phyloP scores from a whole-genome alignment of 352 stramenopile species.

The Phytophthora pluvialis region DNA sequence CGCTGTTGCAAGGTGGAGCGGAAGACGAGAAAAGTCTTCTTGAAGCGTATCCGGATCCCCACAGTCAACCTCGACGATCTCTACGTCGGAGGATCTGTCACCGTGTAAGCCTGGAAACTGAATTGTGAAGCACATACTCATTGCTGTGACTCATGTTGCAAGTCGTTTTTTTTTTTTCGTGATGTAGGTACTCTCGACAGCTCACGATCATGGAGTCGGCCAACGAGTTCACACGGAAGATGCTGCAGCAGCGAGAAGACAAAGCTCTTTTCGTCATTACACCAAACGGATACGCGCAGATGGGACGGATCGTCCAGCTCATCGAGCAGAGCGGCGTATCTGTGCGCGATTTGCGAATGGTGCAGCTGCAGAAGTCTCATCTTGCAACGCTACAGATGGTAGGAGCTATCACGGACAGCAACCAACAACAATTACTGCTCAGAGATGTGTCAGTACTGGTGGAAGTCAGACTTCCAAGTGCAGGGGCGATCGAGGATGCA shows the following conservation, averaged over 20 bases:
- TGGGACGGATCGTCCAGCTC: constrained; percentile 53
- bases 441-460: constrained; percentile 60
- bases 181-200: constrained; percentile 71
- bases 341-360: constrained; percentile 55
- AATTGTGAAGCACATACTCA: constrained; percentile 2
- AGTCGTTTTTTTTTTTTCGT: neutral
- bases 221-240: constrained; percentile 67
- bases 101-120: constrained; percentile 44
- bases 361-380: constrained; percentile 51
- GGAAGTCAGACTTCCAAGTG: constrained; percentile 45
- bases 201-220: constrained; percentile 70
- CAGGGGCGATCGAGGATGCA: constrained; percentile 17
- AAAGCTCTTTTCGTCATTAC: constrained; percentile 61
- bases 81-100: constrained; percentile 72
- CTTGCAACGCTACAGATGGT: constrained; percentile 28
- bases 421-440: constrained; percentile 33
- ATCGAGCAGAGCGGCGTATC: constrained; percentile 50
- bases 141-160: neutral
- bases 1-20: constrained; percentile 52
- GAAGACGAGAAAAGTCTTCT: constrained; percentile 65
- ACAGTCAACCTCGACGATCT: constrained; percentile 69
- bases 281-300: constrained; percentile 51
- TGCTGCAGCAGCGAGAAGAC: constrained; percentile 38
- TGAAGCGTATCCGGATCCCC: constrained; percentile 82
- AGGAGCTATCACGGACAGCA: constrained; percentile 17